These are phyloP conservation scores for Candolleomyces eurysporus DNA, from an alignment of 768 basidiomycete species.

Conservation along the genomic window DNA sequence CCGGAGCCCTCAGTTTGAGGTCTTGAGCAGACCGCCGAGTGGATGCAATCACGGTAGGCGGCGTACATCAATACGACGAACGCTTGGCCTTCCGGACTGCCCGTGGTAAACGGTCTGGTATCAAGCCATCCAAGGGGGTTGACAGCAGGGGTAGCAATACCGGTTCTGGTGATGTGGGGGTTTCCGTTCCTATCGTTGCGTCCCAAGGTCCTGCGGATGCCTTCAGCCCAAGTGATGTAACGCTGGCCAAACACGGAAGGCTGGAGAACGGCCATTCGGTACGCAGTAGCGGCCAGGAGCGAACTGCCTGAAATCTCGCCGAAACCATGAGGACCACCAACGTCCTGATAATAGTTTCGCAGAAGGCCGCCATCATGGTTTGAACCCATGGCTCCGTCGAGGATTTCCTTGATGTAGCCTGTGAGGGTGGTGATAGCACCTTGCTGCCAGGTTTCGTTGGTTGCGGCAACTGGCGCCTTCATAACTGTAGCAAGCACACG, in stretches of 20 bases:
- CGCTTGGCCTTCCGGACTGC: constrained; percentile 41
- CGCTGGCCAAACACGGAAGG: constrained; percentile 24
- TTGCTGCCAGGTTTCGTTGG: constrained; percentile 16
- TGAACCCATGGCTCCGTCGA: constrained; percentile 38
- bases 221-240: constrained; percentile 38
- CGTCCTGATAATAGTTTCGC: constrained; percentile 40
- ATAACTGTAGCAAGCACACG: constrained; percentile 52
- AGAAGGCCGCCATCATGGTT: constrained; percentile 33
- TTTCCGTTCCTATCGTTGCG: constrained; percentile 20
- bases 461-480: constrained; percentile 33
- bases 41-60: constrained; percentile 41
- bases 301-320: constrained; percentile 44
- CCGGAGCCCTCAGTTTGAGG: background rate
- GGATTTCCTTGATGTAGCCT: constrained; percentile 41
- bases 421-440: constrained; percentile 29
- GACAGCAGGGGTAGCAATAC: constrained; percentile 35
- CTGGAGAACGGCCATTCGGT: constrained; percentile 38
- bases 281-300: constrained; percentile 37
- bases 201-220: constrained; percentile 19
- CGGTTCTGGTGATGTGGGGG: constrained; percentile 26
- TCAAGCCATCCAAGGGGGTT: constrained; percentile 40
- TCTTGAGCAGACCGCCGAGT: constrained; percentile 18
- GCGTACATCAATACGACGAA: constrained; percentile 41
- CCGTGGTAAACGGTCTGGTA: constrained; percentile 29
- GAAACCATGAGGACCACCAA: constrained; percentile 28